These are phyloP conservation scores for Aspergillus tubingensis DNA, from an alignment of 2,329 filamentous ascomycete genomes.

Conservation along the genomic window DNA sequence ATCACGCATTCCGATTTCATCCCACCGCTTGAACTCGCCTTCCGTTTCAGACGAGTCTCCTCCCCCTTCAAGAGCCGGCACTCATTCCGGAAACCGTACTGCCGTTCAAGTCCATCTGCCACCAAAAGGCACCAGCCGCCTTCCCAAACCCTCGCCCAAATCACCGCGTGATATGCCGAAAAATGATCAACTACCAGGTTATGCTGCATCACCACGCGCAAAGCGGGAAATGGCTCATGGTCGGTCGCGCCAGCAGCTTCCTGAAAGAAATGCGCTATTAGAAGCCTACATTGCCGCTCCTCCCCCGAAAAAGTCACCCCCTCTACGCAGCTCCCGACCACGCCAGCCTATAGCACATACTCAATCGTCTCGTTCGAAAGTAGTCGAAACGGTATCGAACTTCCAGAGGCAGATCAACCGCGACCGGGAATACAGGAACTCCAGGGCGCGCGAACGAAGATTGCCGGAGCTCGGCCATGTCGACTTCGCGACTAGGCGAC, in stretches of 20 bases:
- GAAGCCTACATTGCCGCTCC: slow-evolving; percentile 74
- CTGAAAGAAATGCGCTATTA: slow-evolving; percentile 60
- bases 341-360: slow-evolving; percentile 75
- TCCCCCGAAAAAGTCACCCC: slow-evolving; percentile 72
- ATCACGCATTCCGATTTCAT: slow-evolving; percentile 50
- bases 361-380: slow-evolving; percentile 70
- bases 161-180: slow-evolving; percentile 29
- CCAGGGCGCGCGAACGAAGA: slow-evolving; percentile 42
- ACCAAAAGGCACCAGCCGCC: slow-evolving; percentile 43
- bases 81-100: slow-evolving; percentile 34
- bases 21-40: slow-evolving; percentile 41
- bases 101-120: slow-evolving; percentile 35
- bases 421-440: slow-evolving; percentile 33
- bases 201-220: slow-evolving; percentile 36
- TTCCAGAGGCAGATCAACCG: slow-evolving; percentile 42
- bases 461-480: slow-evolving; percentile 71
- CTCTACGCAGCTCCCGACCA: slow-evolving; percentile 78
- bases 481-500: slow-evolving; percentile 79
- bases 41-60: slow-evolving; percentile 46
- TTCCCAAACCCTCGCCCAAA: slow-evolving; percentile 44
- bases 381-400: slow-evolving; percentile 58
- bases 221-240: slow-evolving; percentile 36
- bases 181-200: slow-evolving; percentile 28
- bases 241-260: slow-evolving; percentile 37
- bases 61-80: slow-evolving; percentile 37